Conservation (phyloP, 1,284 basidiomycete genomes). For the Termitomyces sp. region DNA sequence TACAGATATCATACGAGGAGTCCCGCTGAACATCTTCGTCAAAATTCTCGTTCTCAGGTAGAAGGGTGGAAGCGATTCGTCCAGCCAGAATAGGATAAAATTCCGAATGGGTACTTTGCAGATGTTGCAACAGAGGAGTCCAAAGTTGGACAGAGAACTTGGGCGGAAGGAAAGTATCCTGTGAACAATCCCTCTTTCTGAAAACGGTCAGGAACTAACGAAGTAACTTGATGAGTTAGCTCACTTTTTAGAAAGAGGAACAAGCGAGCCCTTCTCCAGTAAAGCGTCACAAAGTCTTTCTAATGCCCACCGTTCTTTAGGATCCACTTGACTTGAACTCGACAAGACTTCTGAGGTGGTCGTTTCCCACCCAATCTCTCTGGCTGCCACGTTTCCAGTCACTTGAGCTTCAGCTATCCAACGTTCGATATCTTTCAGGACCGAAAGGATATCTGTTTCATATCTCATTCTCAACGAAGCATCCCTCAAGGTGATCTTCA, state of each 20-base stretch:
- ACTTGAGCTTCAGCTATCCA: slow-evolving; percentile 74
- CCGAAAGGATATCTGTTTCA: slow-evolving; percentile 42
- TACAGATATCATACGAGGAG: slow-evolving; percentile 48
- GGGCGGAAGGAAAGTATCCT: slow-evolving; percentile 46
- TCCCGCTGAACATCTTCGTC: slow-evolving; percentile 18
- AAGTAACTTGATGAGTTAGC: slow-evolving; percentile 16
- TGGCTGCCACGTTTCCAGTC: slow-evolving; percentile 41
- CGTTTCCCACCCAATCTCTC: slow-evolving; percentile 43
- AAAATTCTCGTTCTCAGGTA: slow-evolving; percentile 18
- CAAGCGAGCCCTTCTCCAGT: slow-evolving; percentile 59
- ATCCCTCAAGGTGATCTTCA: slow-evolving; percentile 59
- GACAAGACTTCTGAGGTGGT: slow-evolving; percentile 18
- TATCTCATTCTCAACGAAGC: slow-evolving; percentile 50
- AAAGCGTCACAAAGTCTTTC: slow-evolving; percentile 64
- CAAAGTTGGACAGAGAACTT: slow-evolving; percentile 57
- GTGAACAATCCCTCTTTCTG: slow-evolving; percentile 57
- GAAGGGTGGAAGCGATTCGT: slow-evolving; percentile 43
- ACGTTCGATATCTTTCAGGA: slow-evolving; percentile 56
- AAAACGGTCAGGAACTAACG: slow-evolving; percentile 8
- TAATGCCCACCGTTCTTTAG: slow-evolving; percentile 58
- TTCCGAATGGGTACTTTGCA: slow-evolving; percentile 52
- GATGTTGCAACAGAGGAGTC: slow-evolving; percentile 61
- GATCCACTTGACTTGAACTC: slow-evolving; percentile 29
- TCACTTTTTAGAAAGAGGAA: slow-evolving; percentile 79
- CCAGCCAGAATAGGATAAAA: slow-evolving; percentile 50